Conservation (phyloP, 805 yeast species). For the Cyberlindnera euphorbiae region DNA sequence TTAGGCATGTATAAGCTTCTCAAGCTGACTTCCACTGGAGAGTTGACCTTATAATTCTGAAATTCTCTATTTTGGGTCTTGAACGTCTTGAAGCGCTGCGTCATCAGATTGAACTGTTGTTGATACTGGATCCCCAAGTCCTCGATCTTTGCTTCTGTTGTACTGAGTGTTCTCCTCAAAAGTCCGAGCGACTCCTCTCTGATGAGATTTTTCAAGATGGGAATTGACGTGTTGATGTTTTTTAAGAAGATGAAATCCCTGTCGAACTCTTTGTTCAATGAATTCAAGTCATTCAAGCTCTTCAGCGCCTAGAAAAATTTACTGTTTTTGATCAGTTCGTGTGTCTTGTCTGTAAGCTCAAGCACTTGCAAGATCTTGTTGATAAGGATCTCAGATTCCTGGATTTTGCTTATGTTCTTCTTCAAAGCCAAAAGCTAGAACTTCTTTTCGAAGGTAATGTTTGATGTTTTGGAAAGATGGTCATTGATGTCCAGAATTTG, state of each 20-base stretch:
- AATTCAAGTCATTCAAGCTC: slow-evolving; percentile 68
- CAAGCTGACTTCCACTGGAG: slow-evolving; percentile 78
- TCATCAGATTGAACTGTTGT: slow-evolving; percentile 50
- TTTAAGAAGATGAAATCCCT: slow-evolving; percentile 69
- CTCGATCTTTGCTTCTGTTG: slow-evolving; percentile 38
- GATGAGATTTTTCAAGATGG: slow-evolving; percentile 67
- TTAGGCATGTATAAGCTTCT: slow-evolving; percentile 50
- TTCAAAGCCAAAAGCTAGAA: slow-evolving; percentile 54
- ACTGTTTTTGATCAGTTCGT: slow-evolving; percentile 68
- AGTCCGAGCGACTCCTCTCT: slow-evolving; percentile 68
- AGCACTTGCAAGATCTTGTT: slow-evolving; percentile 73
- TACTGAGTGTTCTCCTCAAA: slow-evolving; percentile 57
- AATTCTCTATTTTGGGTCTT: slow-evolving; percentile 42
- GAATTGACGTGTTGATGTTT: slow-evolving; percentile 70
- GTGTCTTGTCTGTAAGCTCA: slow-evolving; percentile 81
- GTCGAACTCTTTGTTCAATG: slow-evolving; percentile 65
- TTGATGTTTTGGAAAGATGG: slow-evolving; percentile 59
- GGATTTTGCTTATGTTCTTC: slow-evolving; percentile 60
- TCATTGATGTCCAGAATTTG: slow-evolving; percentile 53
- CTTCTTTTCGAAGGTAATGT: slow-evolving; percentile 58
- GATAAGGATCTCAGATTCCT: slow-evolving; percentile 65
- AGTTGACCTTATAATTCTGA: slow-evolving; percentile 64
- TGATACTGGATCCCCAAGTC: slow-evolving; percentile 54
- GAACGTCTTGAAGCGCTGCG: slow-evolving; percentile 52
- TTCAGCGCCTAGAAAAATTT: slow-evolving; percentile 85